Base-by-base conservation (phyloP, 345 rosid species). In the Lepidium sativum region DNA sequence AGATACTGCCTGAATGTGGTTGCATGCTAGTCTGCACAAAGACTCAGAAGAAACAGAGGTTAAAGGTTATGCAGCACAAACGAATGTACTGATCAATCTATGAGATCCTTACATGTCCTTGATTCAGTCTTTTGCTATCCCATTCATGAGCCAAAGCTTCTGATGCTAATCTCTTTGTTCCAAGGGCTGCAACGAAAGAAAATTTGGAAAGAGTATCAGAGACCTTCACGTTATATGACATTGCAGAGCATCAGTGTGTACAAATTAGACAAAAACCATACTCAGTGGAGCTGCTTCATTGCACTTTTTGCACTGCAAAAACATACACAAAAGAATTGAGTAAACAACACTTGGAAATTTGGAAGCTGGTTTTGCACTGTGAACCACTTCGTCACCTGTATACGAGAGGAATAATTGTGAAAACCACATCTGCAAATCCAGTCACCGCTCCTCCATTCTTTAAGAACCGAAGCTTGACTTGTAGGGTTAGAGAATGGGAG, bases 381-480 rank as follows among this genome's bases (percentile, higher is more conserved):
- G 32, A 29, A 18, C n/a, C n/a, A n/a, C 9, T 53, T 53, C 27
- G 44, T 55, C 55, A 86, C 96, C 85, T 86, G 86, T 3, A 75
- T 68, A 60, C 85, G 91, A 13, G 91, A 91, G 20, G 95, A 83
- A 67, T 87, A 90, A 65, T 90, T 90, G 55, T 87, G 92, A 77
- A 85, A 90, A 29, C 95, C 96, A 65, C 91, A 86, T 54, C 54
- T 81, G 81, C 94, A 91, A 25, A 91, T 78, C 97, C 97, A 84
- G 76, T 91, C 91, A n/a, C 94, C 96, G 38, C 60, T 86, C 65
- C 85, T 81, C 97, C 96, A 91, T 68, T 87, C 91, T 66, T 86
- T 85, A 23, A 74, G 80, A 79, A 63, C 74, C 37, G 71, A 68
- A 54, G 76, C 67, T 63, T 86, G 88, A 74, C 49, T 74, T 52